phyloP scores from a whole-genome alignment of 2,329 filamentous ascomycete genomes.

The Aureobasidium leucospermi region DNA sequence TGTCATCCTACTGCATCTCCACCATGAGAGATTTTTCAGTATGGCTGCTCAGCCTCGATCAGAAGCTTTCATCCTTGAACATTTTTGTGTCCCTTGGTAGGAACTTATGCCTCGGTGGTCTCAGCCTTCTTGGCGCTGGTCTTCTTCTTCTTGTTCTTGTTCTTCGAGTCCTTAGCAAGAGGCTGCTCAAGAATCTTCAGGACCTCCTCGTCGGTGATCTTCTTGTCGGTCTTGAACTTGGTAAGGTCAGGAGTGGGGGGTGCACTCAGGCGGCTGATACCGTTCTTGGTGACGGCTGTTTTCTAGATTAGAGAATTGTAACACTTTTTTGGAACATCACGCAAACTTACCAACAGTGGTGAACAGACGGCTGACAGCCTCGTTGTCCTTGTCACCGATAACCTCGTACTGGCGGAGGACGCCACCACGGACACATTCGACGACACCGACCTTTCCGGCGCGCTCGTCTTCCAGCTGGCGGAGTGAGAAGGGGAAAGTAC shows the following conservation, averaged over 20 bases:
- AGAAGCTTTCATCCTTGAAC: background rate
- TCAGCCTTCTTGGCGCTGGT: constrained; percentile 57
- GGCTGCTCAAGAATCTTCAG: constrained; percentile 91
- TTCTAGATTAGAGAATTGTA: background rate
- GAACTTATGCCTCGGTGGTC: constrained; percentile 24
- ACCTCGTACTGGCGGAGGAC: constrained; percentile 95
- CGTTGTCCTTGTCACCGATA: constrained; percentile 83
- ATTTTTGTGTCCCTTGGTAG: background rate
- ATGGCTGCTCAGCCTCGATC: background rate
- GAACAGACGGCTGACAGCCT: constrained; percentile 77
- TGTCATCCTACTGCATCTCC: background rate
- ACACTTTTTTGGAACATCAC: background rate
- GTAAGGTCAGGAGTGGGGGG: constrained; percentile 68
- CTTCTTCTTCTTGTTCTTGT: constrained; percentile 81
- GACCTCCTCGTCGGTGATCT: constrained; percentile 92
- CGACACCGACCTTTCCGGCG: constrained; percentile 87
- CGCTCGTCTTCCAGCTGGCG: constrained; percentile 95
- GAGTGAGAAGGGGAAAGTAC: constrained; percentile 94
- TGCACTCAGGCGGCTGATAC: constrained; percentile 75
- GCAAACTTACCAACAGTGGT: constrained; percentile 77
- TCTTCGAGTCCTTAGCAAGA: constrained; percentile 52
- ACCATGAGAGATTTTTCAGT: background rate
- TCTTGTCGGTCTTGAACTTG: constrained; percentile 92
- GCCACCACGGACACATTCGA: constrained; percentile 89
- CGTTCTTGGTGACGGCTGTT: constrained; percentile 93